Percentiles rank a stretch among this genome's conserved stretches.
These are phyloP conservation scores for Bipolaris sorokiniana DNA, from an alignment of 2,329 filamentous ascomycete genomes.

Conservation along the genomic window DNA sequence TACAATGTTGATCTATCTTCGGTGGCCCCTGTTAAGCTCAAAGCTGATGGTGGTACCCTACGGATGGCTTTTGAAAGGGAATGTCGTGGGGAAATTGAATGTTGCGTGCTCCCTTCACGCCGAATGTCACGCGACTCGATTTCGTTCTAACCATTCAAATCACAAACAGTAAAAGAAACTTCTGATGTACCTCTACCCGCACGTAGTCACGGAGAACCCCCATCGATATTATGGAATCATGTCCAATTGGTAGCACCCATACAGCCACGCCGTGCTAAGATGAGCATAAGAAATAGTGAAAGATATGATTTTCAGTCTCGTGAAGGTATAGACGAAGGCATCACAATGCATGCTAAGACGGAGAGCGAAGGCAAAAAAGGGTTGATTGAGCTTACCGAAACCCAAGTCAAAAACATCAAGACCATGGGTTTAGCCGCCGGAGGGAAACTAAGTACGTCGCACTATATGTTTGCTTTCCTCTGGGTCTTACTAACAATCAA, in stretches of 20 bases:
- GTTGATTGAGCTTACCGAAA: neutral
- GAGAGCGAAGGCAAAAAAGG: neutral
- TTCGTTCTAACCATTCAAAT: too few relatives aligned
- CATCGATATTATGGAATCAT: too few relatives aligned
- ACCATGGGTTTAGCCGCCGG: constrained; percentile 3
- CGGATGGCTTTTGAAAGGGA: too few relatives aligned
- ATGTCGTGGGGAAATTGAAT: too few relatives aligned
- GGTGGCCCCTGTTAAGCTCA: neutral
- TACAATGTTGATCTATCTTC: neutral
- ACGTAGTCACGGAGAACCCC: too few relatives aligned
- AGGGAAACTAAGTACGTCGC: neutral
- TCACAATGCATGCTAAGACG: neutral
- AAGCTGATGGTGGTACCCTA: neutral
- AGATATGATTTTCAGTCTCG: too few relatives aligned
- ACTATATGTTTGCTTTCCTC: neutral
- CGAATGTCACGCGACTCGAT: neutral
- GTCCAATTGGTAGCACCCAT: too few relatives aligned
- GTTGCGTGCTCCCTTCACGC: too few relatives aligned
- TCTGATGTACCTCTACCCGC: too few relatives aligned
- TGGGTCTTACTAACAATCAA: neutral
- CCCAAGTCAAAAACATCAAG: neutral
- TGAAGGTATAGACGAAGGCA: neutral
- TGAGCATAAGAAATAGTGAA: too few relatives aligned
- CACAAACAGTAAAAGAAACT: too few relatives aligned
- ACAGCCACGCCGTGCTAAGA: fast-evolving